Evolutionary conservation across 75 land plant genomes (phyloP), one percentile per base, ranked within the genome.

Genomic region (Selaginella moellendorffii): DNA sequence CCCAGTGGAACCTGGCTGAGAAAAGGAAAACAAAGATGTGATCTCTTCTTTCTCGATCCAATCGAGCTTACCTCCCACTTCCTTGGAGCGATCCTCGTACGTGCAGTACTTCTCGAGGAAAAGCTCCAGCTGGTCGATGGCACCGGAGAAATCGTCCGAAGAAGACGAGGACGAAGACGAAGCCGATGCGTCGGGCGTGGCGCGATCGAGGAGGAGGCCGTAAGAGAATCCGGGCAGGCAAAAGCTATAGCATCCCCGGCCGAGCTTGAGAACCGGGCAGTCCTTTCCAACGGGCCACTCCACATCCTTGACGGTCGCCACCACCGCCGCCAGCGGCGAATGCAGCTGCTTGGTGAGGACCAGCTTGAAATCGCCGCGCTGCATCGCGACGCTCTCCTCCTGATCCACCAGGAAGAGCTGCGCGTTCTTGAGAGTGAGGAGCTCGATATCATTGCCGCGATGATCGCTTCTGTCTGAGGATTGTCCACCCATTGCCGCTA

Each of bases 211-310:
- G 29, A 69, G 27, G 64, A 76, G 9, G 10, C 78, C 78, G 24
- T 76, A 76, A 26, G 74, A 42, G 0, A 61, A 25, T 1, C 75
- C 75, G 0, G 78, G 78, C 2, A 76, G 24, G 1, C 66, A 61
- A 30, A 74, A 76, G 0, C 71, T 61, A 62, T 63, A 76, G 12
- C 71, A 66, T 18, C 29, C 28, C 31, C 31, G 27, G 2, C 61
- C 79, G 22, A 75, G 53, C 46, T 63, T 74, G 19, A 75, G 0
- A 14, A 54, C 77, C 1, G 78, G 78, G 2, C 63, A 78, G 58
- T 76, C 78, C 61, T 63, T 74, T 0, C 78, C 78, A 0, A 74
- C 54, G 0, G 78, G 78, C 78, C 78, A 76, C 25, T 74, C 74
- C 42, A 74, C 62, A 22, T 74, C 71, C 31, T 73, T 73, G 0